Evolutionary conservation across 2,329 filamentous ascomycete species (phyloP), one percentile per base, ranked within the genome.

Genomic region (Exserohilum rostratum): DNA sequence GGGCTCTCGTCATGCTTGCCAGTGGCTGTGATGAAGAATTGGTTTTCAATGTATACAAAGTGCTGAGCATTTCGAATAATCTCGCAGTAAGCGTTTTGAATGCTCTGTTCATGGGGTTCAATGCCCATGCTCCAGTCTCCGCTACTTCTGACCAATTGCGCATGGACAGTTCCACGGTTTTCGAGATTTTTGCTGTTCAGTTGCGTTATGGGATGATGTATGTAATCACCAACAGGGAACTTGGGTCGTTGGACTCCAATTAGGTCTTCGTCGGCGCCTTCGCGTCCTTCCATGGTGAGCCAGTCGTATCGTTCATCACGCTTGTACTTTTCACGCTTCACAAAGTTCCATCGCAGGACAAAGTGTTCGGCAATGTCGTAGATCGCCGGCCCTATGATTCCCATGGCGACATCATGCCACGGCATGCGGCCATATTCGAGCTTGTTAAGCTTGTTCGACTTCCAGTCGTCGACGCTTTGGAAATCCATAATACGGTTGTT

Each of bases 291-390:
- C 56, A 98, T 76, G 55, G 86, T 82, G 5, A 98, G 80, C 92
- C 93, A 98, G 70, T 96, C 90, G 62, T 91, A 96, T 33, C 86
- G 81, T 0, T 86, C 80, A 62, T 93, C 90, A 5, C 93, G 88
- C 80, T 98, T 98, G 79, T 98, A 97, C 79, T 98, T 98, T 81
- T 98, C 93, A 31, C 93, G 87, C 78, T 98, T 98, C 77, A 93
- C 83, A 68, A 96, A 96, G 71, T 99, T 98, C 95, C 93, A 98
- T 30, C 95, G 86, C 40, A 97, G 79, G 7, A 96, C 87, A 66
- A 98, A 99, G 72, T 98, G 93, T 76, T 97, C 93, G 0, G 93
- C 93, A 65, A 99, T 95, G 69, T 98, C 93, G 71, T 93, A 92
- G 10, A 96, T 90, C 61, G 88, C 90, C 15, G 93, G 91, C 0